Evolutionary conservation across 805 yeast species (phyloP), one percentile per base, ranked within the genome.

Genomic region (Lipomyces yamanashiensis): DNA sequence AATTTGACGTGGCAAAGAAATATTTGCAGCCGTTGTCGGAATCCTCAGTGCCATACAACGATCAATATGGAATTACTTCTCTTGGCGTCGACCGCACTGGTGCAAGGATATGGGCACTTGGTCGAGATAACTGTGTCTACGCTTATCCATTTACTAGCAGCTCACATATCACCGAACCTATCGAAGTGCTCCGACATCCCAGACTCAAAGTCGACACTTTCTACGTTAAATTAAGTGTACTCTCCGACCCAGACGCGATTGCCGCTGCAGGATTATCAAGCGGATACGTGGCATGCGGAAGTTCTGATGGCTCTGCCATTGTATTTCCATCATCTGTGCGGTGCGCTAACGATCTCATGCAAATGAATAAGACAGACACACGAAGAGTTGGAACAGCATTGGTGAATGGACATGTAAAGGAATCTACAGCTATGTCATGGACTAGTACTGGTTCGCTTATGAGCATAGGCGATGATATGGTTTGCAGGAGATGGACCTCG

Each of bases 361-460:
- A 34, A 6, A 37, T 21, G 34, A 41, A 43, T 4, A 41, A 41
- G 13, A 17, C 19, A 2, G 55, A 55, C 37, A 41, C 7, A 7
- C 33, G 40, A 15, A 23, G 12, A n/a, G 62, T 23, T 7, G 68
- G 62, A 8, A 33, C 54, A 12, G 54, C 55, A n/a, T 37, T 60
- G 8, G 50, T 59, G 2, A 53, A 45, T n/a, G 66, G 56, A 3
- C 68, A 65, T 48, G 50, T 40, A 21, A 45, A 47, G 37, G 67
- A 62, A 34, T 50, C 58, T 8, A 56, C 68, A 6, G 64, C 54
- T 10, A 53, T 66, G 12, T 47, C 64, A 10, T 66, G 67, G 67
- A 56, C 59, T 7, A 28, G 21, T 10, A 21, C 40, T 37, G 67
- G 67, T 9, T 45, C 51, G 36, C 17, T 66, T 2, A 15, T 66